Base-by-base conservation (phyloP, 495 filamentous ascomycete species). In the Ramalina peruviana region DNA sequence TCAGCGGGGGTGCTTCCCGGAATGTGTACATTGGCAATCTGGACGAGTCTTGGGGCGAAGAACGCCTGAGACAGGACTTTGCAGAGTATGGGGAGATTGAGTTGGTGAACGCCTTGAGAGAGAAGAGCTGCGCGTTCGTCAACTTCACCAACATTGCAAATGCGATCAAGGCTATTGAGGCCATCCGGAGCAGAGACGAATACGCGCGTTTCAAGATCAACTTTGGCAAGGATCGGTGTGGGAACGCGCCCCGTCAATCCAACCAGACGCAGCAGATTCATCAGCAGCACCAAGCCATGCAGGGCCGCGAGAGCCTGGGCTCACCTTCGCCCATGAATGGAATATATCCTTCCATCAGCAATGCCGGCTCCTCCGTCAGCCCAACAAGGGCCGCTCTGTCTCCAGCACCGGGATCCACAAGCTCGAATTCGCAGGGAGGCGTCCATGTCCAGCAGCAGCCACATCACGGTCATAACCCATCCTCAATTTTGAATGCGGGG, bases 141-240 rank as follows among this genome's bases (percentile, higher is more conserved):
- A 98, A 98, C 65, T 98, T 98, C 62, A 97, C 92, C 59, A 97
- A 98, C 69, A 98, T 98, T 58, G 92, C 92, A 56, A 98, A 98
- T 54, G 92, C 92, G 38, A 98, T 98, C 72, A 98, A 98, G 66
- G 93, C 92, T 4, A 98, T 98, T 54, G 92, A 98, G 64, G 92
- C 90, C 33, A 80, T 97, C 55, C 79, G 92, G 25, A 82, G 86
- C 62, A 84, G 89, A 56, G 93, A 98, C 45, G 92, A 98, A 61
- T 98, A 98, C 69, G 83, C 78, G 64, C 82, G 90, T 43, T 98
- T 98, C 76, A 98, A 98, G 74, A 88, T 98, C 64, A 98, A 98
- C 69, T 98, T 98, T 64, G 92, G 92, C 61, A 98, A 98, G 69
- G 92, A 98, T 65, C 79, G 92, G 46, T 98, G 92, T 60, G 92